Base-by-base conservation (phyloP, 139 green algal genomes). In the Tetraselmis striata region DNA sequence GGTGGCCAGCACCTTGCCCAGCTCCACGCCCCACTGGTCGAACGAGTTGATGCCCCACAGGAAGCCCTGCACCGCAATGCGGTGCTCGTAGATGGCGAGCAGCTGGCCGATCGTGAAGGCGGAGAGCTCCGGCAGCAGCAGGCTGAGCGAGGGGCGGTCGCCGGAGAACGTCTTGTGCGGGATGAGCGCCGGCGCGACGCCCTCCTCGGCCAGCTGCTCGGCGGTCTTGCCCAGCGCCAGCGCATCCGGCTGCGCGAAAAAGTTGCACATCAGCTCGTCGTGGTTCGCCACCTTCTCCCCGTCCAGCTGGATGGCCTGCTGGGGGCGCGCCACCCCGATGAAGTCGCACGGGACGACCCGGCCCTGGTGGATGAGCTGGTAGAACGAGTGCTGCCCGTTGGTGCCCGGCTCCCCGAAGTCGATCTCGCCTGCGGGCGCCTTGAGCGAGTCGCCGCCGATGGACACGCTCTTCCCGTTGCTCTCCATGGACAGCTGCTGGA, bases 251-350 rank as follows among this genome's bases (percentile, higher is more conserved):
- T 97, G 94, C 1, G 97, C 97, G 85, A 99, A 99, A 91, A 99
- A 99, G 92, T 99, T 99, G 95, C 93, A 98, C 95, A 99, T 99
- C 30, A 99, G 92, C 93, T 99, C 97, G 82, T 99, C 97, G 87
- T 99, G 97, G 90, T 98, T 99, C 85, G 90, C 96, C 31, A 99
- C 96, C 74, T 98, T 96, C 89, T 99, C 97, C 29, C 93, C 95
- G 87, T 94, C 93, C 76, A 95, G 83, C 84, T 88, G 86, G 27
- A 94, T 90, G 59, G 89, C 92, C 89, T 98, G 95, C 92, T 99
- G 97, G 83, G 86, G 94, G 87, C 95, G 94, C 59, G 98, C 92
- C 28, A 98, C 93, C 75, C 96, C 97, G 75, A 99, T 98, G 90
- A 99, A 99, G 83, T 99, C 97, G 81, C 93, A 97, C 45, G 97